Conservation (phyloP, 2,329 filamentous ascomycete genomes). For the Xylaria hypoxylon region DNA sequence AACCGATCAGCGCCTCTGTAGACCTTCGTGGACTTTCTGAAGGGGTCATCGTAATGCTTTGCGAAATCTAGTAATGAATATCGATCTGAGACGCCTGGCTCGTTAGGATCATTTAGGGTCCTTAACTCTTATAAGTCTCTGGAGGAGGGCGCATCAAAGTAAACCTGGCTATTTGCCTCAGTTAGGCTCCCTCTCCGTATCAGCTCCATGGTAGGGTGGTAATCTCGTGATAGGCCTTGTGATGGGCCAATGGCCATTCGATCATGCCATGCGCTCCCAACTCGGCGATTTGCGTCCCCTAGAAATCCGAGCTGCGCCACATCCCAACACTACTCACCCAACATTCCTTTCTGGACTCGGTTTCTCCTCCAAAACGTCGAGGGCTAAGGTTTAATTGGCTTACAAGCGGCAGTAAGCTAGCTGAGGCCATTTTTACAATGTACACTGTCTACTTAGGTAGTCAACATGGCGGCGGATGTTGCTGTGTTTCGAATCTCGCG, state of each 20-base stretch:
- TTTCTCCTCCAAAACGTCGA: background rate
- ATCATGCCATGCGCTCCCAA: conserved; percentile 28
- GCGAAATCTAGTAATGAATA: conserved; percentile 1
- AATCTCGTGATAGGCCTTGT: conserved; percentile 27
- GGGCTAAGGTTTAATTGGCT: too few relatives aligned
- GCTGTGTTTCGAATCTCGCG: too few relatives aligned
- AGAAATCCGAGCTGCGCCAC: conserved; percentile 10
- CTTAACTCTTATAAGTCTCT: conserved; percentile 2
- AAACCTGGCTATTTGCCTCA: conserved; percentile 11
- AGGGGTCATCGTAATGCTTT: conserved; percentile 18
- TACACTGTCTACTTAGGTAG: too few relatives aligned
- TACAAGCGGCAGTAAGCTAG: too few relatives aligned
- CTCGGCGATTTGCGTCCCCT: conserved; percentile 17
- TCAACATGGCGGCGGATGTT: too few relatives aligned
- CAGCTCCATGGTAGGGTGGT: conserved; percentile 14
- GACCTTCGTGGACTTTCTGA: conserved; percentile 23
- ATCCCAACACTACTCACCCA: background rate
- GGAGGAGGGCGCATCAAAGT: background rate
- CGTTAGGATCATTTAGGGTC: background rate
- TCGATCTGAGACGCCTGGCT: background rate
- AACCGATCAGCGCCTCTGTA: conserved; percentile 31
- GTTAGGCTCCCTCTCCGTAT: background rate
- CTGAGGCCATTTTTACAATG: too few relatives aligned
- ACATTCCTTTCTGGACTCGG: background rate
- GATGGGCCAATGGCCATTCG: conserved; percentile 22